Base-by-base conservation (phyloP, 768 basidiomycete genomes). In the Psilocybe cubensis region DNA sequence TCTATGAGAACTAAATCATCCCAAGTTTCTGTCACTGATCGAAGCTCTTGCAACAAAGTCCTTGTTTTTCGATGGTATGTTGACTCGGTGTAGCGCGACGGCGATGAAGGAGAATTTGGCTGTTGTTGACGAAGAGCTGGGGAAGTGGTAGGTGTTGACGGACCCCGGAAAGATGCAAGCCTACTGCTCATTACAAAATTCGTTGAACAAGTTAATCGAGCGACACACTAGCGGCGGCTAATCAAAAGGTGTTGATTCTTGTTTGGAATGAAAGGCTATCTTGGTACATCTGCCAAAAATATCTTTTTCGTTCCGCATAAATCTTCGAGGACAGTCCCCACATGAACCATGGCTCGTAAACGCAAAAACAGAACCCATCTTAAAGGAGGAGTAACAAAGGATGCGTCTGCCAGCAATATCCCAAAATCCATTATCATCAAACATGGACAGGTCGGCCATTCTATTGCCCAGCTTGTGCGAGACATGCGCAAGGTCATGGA, bases 381-480 rank as follows among this genome's bases (percentile, higher is more conserved):
- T 69, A 93, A 92, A 65, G 83, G 81, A 11, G 73, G 75, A 40
- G 70, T 72, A 1, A 70, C 77, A 11, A 69, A 71, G 11, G 72
- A 75, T 17, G 58, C 72, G 23, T 46, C 56, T 10, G 67, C 69
- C 24, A 56, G 58, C 21, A 68, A 72, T 57, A 74, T 74, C 0
- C 96, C 96, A 3, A 96, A 92, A 76, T 95, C 94, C 0, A 98
- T 99, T 68, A 91, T 99, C 57, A 92, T 99, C 70, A 96, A 96
- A 72, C 93, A 96, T 75, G 97, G 97, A 38, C 86, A 88, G 56
- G 95, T 98, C 27, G 96, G 97, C 18, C 79, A 83, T 47, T 94
- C 93, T 7, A 77, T 98, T 54, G 75, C 87, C 4, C 92, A 95
- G 68, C 88, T 99, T 33, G 96, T 98, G 18, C 84, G 92, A 54